Percentiles rank a stretch among this genome's conserved stretches.
These are phyloP conservation scores for Astrocystis sublimbata DNA, from an alignment of 495 filamentous ascomycete species.

Conservation along the genomic window DNA sequence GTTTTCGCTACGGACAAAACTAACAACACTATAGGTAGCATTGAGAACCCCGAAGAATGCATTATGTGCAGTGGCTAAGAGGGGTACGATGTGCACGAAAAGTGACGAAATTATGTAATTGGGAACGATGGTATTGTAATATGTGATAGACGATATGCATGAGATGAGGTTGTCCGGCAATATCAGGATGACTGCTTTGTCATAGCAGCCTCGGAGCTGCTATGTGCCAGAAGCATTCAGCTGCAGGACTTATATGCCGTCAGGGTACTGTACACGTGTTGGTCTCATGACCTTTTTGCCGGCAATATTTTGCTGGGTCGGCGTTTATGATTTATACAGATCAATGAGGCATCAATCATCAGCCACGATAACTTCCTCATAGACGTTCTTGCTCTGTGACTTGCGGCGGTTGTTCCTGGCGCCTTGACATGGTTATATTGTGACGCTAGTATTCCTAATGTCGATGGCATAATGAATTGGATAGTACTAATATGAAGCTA, in stretches of 20 bases:
- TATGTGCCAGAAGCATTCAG: neutral
- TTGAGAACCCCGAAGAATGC: slow-evolving; percentile 87
- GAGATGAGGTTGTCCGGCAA: slow-evolving; percentile 8
- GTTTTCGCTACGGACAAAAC: slow-evolving; percentile 3
- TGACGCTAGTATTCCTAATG: too few species aligned
- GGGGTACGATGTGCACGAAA: slow-evolving; percentile 12
- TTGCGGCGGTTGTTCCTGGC: too few species aligned
- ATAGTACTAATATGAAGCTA: too few species aligned
- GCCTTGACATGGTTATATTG: too few species aligned
- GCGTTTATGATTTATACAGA: slow-evolving; percentile 5
- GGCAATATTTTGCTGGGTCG: neutral
- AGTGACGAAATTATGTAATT: slow-evolving; percentile 28
- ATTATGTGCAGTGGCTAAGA: slow-evolving; percentile 83
- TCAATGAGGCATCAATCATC: neutral
- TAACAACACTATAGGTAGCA: slow-evolving; percentile 59
- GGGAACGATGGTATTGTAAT: slow-evolving; percentile 17
- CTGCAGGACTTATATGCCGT: slow-evolving; percentile 1
- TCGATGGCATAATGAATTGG: too few species aligned
- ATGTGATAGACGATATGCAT: slow-evolving; percentile 2
- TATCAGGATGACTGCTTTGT: neutral
- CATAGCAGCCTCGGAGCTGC: neutral
- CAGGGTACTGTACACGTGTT: slow-evolving; percentile 9
- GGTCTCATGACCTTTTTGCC: neutral
- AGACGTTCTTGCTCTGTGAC: too few species aligned
- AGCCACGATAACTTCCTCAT: neutral